Evolutionary conservation across 2,329 filamentous ascomycete species (phyloP).

Genomic region (Mycosphaerelloides madeirae): DNA sequence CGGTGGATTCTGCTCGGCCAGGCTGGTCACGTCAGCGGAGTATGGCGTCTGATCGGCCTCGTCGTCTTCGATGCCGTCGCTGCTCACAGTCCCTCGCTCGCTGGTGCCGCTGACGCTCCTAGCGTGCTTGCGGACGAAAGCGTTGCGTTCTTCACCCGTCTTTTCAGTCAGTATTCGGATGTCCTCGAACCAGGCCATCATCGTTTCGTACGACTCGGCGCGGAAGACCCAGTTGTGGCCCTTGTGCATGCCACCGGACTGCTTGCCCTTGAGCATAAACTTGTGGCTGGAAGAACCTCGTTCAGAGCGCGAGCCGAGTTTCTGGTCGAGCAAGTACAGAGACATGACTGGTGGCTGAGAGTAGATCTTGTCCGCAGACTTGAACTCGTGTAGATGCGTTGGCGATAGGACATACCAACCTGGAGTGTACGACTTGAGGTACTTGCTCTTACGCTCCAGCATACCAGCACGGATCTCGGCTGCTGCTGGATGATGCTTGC

Average conservation of each 20-base stretch:
- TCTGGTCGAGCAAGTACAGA: conserved; percentile 88
- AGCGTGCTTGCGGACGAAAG: conserved; percentile 78
- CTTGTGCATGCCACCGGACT: conserved; percentile 88
- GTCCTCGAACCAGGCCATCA: conserved; percentile 95
- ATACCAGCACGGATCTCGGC: conserved; percentile 85
- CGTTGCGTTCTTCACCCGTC: conserved; percentile 79
- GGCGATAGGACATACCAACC: conserved; percentile 97
- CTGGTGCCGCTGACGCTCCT: conserved; percentile 68
- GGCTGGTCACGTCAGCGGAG: conserved; percentile 53
- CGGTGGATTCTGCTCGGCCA: conserved; percentile 32
- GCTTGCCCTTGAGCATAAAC: conserved; percentile 93
- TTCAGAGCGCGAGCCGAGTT: conserved; percentile 84
- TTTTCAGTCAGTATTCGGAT: conserved; percentile 87
- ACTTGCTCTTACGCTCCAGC: conserved; percentile 97
- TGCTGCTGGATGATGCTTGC: conserved; percentile 76
- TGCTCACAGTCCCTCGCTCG: conserved; percentile 54
- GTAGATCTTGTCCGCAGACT: conserved; percentile 84
- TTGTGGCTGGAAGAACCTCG: conserved; percentile 85
- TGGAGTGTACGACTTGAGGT: conserved; percentile 92
- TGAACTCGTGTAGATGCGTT: conserved; percentile 97
- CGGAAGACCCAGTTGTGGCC: conserved; percentile 66
- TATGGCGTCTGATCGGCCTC: conserved; percentile 63
- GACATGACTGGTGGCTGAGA: conserved; percentile 91
- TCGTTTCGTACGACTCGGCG: conserved; percentile 75
- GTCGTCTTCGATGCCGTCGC: conserved; percentile 70